Percentiles rank a stretch among this genome's conserved stretches.
Conservation (phyloP, 2,329 filamentous ascomycete species). For the Aplosporella prunicola region DNA sequence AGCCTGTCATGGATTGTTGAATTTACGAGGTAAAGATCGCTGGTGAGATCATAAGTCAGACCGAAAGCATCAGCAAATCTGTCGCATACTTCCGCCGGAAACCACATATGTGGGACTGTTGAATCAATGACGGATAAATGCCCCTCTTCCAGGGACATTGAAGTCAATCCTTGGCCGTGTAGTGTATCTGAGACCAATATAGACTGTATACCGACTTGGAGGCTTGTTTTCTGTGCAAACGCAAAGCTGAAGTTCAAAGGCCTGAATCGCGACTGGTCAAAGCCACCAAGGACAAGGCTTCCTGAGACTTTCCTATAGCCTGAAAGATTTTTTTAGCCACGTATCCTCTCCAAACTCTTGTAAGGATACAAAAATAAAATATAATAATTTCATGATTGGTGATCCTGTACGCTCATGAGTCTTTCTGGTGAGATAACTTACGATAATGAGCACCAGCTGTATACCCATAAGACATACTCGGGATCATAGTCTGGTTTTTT, state of each 20-base stretch:
- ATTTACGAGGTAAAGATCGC: constrained; percentile 32
- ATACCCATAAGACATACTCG: constrained; percentile 27
- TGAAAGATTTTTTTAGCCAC: too few relatives aligned
- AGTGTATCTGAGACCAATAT: background rate
- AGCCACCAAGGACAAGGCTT: constrained; percentile 33
- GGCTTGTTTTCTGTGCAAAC: background rate
- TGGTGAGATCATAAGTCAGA: constrained; percentile 27
- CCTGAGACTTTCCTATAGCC: constrained; percentile 23
- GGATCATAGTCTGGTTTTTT: constrained; percentile 22
- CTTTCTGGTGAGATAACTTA: too few relatives aligned
- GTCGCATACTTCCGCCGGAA: constrained; percentile 26
- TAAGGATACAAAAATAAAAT: background rate
- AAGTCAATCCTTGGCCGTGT: background rate
- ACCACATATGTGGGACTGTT: constrained; percentile 15
- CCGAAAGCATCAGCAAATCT: constrained; percentile 32
- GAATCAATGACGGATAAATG: constrained; percentile 16
- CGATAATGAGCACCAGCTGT: constrained; percentile 28
- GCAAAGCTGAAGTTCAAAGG: constrained; percentile 18
- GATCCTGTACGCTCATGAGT: too few relatives aligned
- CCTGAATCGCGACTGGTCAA: constrained; percentile 30
- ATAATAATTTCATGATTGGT: too few relatives aligned
- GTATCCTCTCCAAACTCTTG: background rate
- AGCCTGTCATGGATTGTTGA: constrained; percentile 27
- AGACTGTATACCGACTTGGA: background rate
- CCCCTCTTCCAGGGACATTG: background rate